These are phyloP conservation scores for Aspergillus tubingensis DNA, from an alignment of 2,329 filamentous ascomycete genomes.

Conservation along the genomic window DNA sequence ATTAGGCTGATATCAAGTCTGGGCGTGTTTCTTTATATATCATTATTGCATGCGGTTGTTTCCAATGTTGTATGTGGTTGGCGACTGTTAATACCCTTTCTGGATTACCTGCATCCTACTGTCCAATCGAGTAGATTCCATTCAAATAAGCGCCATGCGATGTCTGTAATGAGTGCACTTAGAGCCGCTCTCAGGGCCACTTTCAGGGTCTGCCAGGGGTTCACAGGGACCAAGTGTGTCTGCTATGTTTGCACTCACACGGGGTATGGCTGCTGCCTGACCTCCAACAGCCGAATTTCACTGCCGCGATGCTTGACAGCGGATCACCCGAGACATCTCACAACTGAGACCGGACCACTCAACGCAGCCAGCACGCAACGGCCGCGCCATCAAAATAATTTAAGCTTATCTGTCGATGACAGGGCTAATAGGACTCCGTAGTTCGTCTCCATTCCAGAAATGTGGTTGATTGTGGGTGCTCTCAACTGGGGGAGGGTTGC, in stretches of 20 bases:
- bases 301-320: conserved; percentile 30
- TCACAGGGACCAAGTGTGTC: conserved; percentile 4
- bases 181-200: neutral
- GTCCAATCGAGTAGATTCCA: neutral
- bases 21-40: conserved; percentile 11
- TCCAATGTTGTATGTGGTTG: neutral
- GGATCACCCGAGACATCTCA: conserved; percentile 19
- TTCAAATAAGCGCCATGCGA: neutral
- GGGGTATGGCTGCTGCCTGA: conserved; percentile 11
- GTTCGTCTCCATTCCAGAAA: neutral
- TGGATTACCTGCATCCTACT: neutral
- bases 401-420: conserved; percentile 25
- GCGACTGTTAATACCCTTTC: conserved; percentile 11
- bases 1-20: conserved; percentile 7
- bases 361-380: conserved; percentile 8
- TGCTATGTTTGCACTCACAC: neutral
- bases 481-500: neutral
- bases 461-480: neutral
- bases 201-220: neutral
- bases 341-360: conserved; percentile 14
- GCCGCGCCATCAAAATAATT: conserved; percentile 15
- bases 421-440: conserved; percentile 7
- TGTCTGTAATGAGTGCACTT: neutral
- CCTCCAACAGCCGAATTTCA: conserved; percentile 32
- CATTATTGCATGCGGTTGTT: neutral